Conservation (phyloP, 208 protist genomes). For the Trypanosoma grayi region DNA sequence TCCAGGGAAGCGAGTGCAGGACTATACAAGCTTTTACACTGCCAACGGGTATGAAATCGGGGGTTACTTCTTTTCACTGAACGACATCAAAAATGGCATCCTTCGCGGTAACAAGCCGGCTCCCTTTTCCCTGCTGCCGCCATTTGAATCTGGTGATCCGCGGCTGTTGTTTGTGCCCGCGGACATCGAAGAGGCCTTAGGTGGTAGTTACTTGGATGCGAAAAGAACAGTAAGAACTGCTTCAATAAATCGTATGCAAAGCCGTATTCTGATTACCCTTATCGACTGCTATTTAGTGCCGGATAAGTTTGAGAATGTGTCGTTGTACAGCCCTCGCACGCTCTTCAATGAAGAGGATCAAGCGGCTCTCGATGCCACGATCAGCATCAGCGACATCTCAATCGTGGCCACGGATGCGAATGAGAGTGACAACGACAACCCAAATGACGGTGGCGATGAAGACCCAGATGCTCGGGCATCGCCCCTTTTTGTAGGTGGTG, state of each 20-base stretch:
- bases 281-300: constrained; percentile 59
- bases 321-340: constrained; percentile 20
- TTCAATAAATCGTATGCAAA: constrained; percentile 18
- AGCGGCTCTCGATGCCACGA: neutral
- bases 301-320: constrained; percentile 23
- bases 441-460: constrained; percentile 1
- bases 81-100: constrained; percentile 73
- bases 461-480: neutral
- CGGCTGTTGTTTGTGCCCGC: constrained; percentile 16
- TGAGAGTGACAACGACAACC: constrained; percentile 9
- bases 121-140: constrained; percentile 33
- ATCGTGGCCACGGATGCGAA: neutral
- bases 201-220: neutral
- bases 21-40: constrained; percentile 42
- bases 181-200: neutral
- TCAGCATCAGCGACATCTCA: neutral
- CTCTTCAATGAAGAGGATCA: constrained; percentile 11
- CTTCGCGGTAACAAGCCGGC: constrained; percentile 47
- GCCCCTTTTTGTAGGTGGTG: neutral
- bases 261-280: constrained; percentile 45
- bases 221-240: constrained; percentile 12
- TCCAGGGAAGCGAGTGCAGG: constrained; percentile 11
- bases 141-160: constrained; percentile 22
- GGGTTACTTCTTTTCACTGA: constrained; percentile 38
- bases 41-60: constrained; percentile 56